These are phyloP conservation scores for Boletus pseudo-olivaceus DNA, from an alignment of 768 basidiomycete genomes.

Conservation along the genomic window DNA sequence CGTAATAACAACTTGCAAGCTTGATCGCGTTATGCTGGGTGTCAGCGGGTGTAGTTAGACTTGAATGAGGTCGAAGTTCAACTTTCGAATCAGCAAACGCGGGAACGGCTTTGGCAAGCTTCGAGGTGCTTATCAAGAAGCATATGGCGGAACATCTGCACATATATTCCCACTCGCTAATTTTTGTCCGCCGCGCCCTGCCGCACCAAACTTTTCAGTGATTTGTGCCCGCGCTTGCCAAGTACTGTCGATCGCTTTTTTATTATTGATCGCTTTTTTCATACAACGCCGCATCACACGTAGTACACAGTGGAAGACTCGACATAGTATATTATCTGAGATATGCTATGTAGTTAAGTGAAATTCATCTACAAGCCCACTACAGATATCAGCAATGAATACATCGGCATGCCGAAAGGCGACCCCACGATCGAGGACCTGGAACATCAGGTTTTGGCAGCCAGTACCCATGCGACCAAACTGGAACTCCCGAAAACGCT, in stretches of 20 bases:
- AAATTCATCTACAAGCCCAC: neutral
- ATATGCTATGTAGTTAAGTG: neutral
- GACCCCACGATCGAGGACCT: neutral
- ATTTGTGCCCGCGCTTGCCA: too few relatives aligned
- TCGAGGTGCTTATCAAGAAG: constrained; percentile 2
- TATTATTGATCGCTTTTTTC: too few relatives aligned
- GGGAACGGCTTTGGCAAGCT: neutral
- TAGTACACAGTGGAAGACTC: too few relatives aligned
- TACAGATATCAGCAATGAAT: neutral
- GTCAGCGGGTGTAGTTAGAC: neutral
- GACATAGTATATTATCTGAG: too few relatives aligned
- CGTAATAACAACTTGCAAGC: neutral
- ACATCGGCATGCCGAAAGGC: neutral
- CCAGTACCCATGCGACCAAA: neutral
- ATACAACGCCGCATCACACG: too few relatives aligned
- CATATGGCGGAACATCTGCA: too few relatives aligned
- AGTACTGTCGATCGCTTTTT: too few relatives aligned
- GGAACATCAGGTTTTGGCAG: neutral
- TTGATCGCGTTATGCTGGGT: neutral
- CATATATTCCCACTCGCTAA: too few relatives aligned
- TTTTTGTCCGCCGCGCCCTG: too few relatives aligned
- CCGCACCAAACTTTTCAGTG: too few relatives aligned
- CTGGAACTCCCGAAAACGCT: neutral
- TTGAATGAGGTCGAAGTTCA: neutral
- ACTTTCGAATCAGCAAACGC: neutral